Evolutionary conservation across 2,329 filamentous ascomycete genomes (phyloP).

Genomic region (Coleophoma eucalyptorum): DNA sequence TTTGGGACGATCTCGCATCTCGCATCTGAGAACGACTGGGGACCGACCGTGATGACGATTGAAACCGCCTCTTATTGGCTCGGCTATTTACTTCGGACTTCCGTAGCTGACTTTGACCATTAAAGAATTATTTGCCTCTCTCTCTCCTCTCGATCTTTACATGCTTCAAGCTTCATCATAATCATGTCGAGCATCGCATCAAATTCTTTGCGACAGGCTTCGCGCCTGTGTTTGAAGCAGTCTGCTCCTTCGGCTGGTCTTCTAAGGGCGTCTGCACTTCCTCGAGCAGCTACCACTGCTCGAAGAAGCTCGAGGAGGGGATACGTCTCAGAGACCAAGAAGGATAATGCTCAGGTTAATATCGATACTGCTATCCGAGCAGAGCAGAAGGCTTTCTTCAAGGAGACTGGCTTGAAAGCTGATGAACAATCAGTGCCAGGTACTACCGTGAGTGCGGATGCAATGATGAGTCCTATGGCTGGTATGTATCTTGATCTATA

Average conservation of each 20-base stretch:
- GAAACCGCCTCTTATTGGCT: background rate
- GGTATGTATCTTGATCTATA: conserved; percentile 34
- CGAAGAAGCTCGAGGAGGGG: conserved; percentile 41
- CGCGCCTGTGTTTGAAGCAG: conserved; percentile 25
- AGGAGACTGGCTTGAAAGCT: conserved; percentile 31
- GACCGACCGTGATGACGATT: background rate
- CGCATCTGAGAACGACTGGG: background rate
- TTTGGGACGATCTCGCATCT: background rate
- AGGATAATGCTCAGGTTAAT: conserved; percentile 75
- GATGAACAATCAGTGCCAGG: conserved; percentile 20
- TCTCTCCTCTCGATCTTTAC: conserved; percentile 2
- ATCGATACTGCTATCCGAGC: conserved; percentile 81
- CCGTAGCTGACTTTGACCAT: background rate
- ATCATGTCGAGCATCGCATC: conserved; percentile 25
- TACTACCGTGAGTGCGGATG: conserved; percentile 34
- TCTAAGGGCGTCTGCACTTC: conserved; percentile 16
- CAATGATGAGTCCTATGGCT: conserved; percentile 78
- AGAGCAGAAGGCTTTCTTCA: conserved; percentile 78
- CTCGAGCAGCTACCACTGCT: conserved; percentile 15
- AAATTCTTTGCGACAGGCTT: conserved; percentile 26
- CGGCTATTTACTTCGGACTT: background rate
- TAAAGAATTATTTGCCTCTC: conserved; percentile 8
- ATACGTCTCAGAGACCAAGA: conserved; percentile 83
- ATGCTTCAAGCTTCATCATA: conserved; percentile 4
- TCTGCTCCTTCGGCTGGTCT: conserved; percentile 17